phyloP scores from a whole-genome alignment of 805 yeast species.

The Barnettozyma botsteinii region DNA sequence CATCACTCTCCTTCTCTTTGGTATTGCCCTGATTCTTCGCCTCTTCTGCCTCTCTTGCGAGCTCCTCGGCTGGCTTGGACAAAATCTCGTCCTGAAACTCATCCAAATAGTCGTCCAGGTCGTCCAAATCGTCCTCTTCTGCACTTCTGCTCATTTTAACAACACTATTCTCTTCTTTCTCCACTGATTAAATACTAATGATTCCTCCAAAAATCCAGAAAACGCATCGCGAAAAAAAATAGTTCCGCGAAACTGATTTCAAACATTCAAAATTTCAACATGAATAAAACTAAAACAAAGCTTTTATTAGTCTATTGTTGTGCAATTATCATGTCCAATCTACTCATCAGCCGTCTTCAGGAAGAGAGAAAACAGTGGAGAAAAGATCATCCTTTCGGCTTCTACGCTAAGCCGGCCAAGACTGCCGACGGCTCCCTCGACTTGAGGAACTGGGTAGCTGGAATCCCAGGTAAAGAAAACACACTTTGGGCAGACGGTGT shows the following conservation, averaged over 20 bases:
- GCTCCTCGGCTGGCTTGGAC: slow-evolving; percentile 35
- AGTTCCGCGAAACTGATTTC: no score
- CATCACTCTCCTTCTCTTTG: slow-evolving; percentile 22
- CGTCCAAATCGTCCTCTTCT: slow-evolving; percentile 52
- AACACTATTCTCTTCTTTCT: background rate
- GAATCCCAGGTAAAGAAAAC: slow-evolving; percentile 87
- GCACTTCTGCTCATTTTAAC: background rate
- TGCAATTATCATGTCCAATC: slow-evolving; percentile 12
- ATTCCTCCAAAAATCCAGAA: no score
- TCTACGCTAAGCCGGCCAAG: slow-evolving; percentile 85
- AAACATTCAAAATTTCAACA: no score
- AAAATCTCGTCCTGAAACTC: slow-evolving; percentile 74
- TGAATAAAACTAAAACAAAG: background rate
- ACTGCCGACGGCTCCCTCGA: slow-evolving; percentile 79
- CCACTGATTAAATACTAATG: no score
- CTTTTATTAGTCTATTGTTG: no score
- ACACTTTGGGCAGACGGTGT: slow-evolving; percentile 91
- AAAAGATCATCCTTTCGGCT: slow-evolving; percentile 97
- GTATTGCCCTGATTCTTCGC: slow-evolving; percentile 7
- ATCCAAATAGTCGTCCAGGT: slow-evolving; percentile 78
- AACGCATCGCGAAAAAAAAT: no score
- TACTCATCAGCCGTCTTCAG: slow-evolving; percentile 57
- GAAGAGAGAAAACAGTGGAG: slow-evolving; percentile 96
- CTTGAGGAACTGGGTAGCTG: slow-evolving; percentile 86
- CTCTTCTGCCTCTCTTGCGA: slow-evolving; percentile 10